Evolutionary conservation across 169 alveolate species (phyloP).

Genomic region (Hammondia hammondi): DNA sequence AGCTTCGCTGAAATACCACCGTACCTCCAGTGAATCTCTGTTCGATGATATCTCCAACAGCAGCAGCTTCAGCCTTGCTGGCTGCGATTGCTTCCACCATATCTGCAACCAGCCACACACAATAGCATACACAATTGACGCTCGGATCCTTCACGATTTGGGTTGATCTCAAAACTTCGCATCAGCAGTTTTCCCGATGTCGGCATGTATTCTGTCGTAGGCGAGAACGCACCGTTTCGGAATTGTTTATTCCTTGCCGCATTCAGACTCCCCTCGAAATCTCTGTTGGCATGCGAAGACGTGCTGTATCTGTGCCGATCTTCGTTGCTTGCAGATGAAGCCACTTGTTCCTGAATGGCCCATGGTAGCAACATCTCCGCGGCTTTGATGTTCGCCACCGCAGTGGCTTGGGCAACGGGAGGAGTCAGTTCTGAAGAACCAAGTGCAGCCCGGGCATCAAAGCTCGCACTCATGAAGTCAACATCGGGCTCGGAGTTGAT

Average conservation of each 20-base stretch:
- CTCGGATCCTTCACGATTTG: neutral
- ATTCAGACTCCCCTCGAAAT: neutral
- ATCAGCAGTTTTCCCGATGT: neutral
- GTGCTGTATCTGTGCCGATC: neutral
- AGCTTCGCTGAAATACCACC: neutral
- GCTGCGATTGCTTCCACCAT: conserved; percentile 8
- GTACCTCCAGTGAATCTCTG: conserved; percentile 25
- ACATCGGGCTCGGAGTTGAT: neutral
- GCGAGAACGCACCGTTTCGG: neutral
- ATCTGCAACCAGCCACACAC: neutral
- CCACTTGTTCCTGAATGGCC: neutral
- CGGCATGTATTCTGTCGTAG: neutral
- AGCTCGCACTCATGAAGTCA: neutral
- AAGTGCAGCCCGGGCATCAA: conserved; percentile 7
- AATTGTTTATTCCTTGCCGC: conserved; percentile 18
- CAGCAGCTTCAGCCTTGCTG: conserved; percentile 10
- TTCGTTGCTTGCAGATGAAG: neutral
- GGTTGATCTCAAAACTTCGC: neutral
- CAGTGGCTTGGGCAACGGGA: neutral
- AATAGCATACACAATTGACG: neutral
- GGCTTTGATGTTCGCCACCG: neutral
- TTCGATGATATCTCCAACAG: neutral
- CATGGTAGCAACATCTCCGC: conserved; percentile 33
- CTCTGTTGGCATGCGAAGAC: neutral
- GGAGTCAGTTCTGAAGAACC: neutral